Conservation (phyloP, 495 filamentous ascomycete species). For the Staphylotrichum tortipilum region DNA sequence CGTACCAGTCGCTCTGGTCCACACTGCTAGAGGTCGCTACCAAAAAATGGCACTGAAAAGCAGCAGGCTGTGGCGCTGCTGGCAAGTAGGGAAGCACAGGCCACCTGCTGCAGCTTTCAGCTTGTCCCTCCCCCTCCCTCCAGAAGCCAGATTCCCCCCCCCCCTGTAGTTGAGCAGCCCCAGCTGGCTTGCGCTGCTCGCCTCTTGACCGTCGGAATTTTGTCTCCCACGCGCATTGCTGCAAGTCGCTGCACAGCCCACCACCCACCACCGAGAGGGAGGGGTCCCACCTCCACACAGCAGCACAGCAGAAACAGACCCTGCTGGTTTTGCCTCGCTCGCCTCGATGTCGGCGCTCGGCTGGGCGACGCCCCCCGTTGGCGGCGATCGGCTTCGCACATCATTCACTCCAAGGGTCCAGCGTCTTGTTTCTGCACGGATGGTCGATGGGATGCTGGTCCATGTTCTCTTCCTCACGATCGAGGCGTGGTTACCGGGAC, state of each 20-base stretch:
- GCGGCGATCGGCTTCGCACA: too few relatives aligned
- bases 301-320: neutral
- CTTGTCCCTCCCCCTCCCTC: too few relatives aligned
- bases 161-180: conserved; percentile 18
- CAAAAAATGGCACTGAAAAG: neutral
- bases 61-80: conserved; percentile 31
- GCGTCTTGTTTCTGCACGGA: conserved; percentile 15
- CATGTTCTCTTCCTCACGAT: neutral
- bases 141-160: too few relatives aligned
- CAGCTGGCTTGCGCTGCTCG: conserved; percentile 28
- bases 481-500: too few relatives aligned
- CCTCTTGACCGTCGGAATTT: conserved; percentile 23
- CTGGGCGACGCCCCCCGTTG: too few relatives aligned
- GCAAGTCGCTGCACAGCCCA: conserved; percentile 40
- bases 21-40: too few relatives aligned
- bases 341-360: conserved; percentile 1
- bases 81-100: too few relatives aligned
- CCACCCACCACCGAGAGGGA: too few relatives aligned
- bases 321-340: neutral
- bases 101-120: conserved; percentile 42
- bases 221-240: conserved; percentile 30
- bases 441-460: neutral
- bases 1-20: neutral
- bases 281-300: too few relatives aligned
- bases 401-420: too few relatives aligned